Base-by-base conservation (phyloP, 441 rosid species). In the Macaranga tanarius region DNA sequence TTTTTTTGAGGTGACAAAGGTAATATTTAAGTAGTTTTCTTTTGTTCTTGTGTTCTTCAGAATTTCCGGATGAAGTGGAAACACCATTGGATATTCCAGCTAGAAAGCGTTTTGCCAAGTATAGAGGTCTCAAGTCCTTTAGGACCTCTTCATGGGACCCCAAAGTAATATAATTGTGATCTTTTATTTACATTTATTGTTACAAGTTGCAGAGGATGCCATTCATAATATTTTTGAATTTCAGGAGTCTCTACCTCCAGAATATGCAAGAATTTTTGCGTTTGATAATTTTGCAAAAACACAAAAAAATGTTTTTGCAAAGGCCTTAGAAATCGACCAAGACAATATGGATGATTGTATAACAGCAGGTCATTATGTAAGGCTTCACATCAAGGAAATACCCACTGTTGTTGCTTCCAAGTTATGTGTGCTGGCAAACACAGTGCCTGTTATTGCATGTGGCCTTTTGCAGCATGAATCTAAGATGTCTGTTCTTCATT, bases 101-200 rank as follows among this genome's bases (percentile, higher is more conserved):
- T 56, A 86, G 93, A 84, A 88, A 85, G 81, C 98, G 98, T 31
- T 93, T 95, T 71, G 92, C 93, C 22, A 90, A 93, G 85, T 93
- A 85, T 83, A 90, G 99, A 82, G 97, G 99, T 75, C 84, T 95
- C 64, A 90, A 95, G 83, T 95, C 98, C 78, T 90, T 95, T 70
- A 89, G 99, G 86, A 93, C 97, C 61, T 95, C 98, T 52, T 80
- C 88, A n/a, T 93, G 99, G 99, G 99, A 95, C 81, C 96, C 96
- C n/a, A 92, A 93, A 79, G 99, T 95, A 85, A 63, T 66, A 56
- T 69, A 64, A 59, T 40, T 31, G n/a, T 64, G 61, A 64, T 72
- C 55, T 50, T 67, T 55, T 77, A 23, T 17, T 62, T 69, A 66
- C 74, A 42, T 74, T 73, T 28, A 73, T 79, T 44, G 26, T 68